Base-by-base conservation (phyloP, 257 asterid genomes). In the Solanum clarkiae region DNA sequence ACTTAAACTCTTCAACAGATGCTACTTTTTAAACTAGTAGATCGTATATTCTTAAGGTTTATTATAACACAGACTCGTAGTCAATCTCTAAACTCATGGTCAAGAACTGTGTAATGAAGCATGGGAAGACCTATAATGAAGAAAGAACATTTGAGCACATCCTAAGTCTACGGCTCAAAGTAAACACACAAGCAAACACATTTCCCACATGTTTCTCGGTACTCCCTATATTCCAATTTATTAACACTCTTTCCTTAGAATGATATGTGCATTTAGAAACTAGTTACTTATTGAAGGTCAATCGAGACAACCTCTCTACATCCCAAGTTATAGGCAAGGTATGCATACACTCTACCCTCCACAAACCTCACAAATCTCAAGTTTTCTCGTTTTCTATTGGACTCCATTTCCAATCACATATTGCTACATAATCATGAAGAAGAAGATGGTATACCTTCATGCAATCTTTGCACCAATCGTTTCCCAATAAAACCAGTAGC, bases 401-500 rank as follows among this genome's bases (percentile, higher is more conserved):
- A 36, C 40, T 36, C 12, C 5, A 51, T 51, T 51, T 12, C 16
- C 55, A 51, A 51, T 51, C 59, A 47, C 47, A 13, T 47, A 72
- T n/a, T 72, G 13, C 32, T 32, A 42, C 80, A 4, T n/a, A 20
- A 22, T 22, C 0, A 24, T 0, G 4, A 47, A 47, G 66, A 36
- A 49, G 80, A 12, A 24, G 44, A 18, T 40, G 10, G 22, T 14
- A 15, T 85, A 91, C 93, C 93, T 84, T 86, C 88, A 56, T 90
- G 95, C 92, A 96, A 92, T 92, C 94, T 93, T 90, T 90, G 93
- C 86, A 96, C 98, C 95, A 96, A 90, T 87, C 95, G 89, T 94
- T 89, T 96, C 66, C 99, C 99, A 72, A 96, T 88, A 90, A 96
- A 96, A 56, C 99, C 98, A 17, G 99, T 96, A 49, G 98, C 99